phyloP scores from a whole-genome alignment of 2,329 filamentous ascomycete species.

The Pezicula rhizophila region DNA sequence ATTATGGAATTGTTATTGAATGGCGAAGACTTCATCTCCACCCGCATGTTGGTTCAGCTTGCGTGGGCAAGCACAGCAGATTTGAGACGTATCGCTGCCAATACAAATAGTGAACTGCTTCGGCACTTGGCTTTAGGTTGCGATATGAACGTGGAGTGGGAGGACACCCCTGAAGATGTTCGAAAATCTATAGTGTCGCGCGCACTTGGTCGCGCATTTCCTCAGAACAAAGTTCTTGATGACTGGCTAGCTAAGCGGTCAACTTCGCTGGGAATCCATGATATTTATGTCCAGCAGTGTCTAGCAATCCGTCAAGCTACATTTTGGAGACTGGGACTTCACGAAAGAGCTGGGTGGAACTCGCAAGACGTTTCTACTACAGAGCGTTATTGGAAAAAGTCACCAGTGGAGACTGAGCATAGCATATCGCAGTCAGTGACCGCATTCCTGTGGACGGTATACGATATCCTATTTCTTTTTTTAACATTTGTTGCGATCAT shows the following conservation, averaged over 20 bases:
- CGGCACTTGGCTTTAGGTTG: conserved; percentile 29
- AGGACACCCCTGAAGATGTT: conserved; percentile 23
- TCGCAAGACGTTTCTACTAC: background rate
- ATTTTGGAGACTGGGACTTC: background rate
- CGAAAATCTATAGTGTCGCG: conserved; percentile 17
- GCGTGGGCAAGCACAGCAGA: conserved; percentile 21
- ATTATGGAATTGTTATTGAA: conserved; percentile 29
- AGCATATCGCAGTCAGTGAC: conserved; percentile 2
- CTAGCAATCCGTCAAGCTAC: conserved; percentile 10
- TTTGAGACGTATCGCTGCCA: conserved; percentile 21
- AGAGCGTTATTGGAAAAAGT: background rate
- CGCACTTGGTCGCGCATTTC: background rate
- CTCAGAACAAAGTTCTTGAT: background rate
- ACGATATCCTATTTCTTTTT: conserved; percentile 20
- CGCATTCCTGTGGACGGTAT: conserved; percentile 9
- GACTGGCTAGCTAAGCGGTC: background rate
- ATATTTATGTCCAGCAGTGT: conserved; percentile 10
- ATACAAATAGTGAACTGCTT: conserved; percentile 28
- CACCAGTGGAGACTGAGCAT: background rate
- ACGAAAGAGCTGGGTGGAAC: background rate
- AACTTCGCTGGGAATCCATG: background rate
- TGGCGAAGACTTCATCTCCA: conserved; percentile 22
- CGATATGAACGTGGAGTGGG: conserved; percentile 29
- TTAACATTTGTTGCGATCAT: conserved; percentile 30
- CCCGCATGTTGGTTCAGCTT: conserved; percentile 29